Evolutionary conservation across 192 early-diverging fungal species (phyloP), one percentile per base, ranked within the genome.

Genomic region (Dissophora ornata): DNA sequence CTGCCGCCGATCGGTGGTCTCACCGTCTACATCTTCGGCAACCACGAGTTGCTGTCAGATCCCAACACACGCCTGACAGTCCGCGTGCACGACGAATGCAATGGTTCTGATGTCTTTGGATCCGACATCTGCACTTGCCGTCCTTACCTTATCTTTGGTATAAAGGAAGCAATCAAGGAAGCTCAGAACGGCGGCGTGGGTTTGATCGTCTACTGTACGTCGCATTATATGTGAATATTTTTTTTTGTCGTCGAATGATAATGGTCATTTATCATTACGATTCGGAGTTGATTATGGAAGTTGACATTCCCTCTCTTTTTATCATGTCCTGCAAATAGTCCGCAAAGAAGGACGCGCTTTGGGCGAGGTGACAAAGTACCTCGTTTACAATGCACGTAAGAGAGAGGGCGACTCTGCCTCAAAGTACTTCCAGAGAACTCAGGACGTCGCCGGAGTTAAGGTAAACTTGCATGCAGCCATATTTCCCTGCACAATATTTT

Each of bases 31-130:
- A 97, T 97, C 42, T 95, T 97, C 85, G 94, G 96, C 45, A 85
- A 92, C 67, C 94, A 93, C 26, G 89, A 83, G 11, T 82, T 89
- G 57, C 84, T 97, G 11, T 84, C 91, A 34, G 93, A 97, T 80
- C 89, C 96, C 30, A 80, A 87, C 48, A 94, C 94, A 62, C 88
- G 88, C 12, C 70, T 97, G 32, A 95, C 94, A 1, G 82, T 95
- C 55, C 84, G 95, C 19, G 93, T 97, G 1, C 96, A 97, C 81
- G 96, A 97, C 77, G 96, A 97, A 62, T 97, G 96, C 84, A 97
- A 97, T 79, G 96, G 95, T 19, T 92, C 90, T 0, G 92, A 94
- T 47, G 93, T 94, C 10, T 94, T 94, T 82, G 92, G 93, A 33
- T 90, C 88, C 19, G 93, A 95, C 60, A 95, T 95, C 53, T 93